Percentiles rank a stretch among this genome's conserved stretches.
Conservation (phyloP, 352 stramenopile species). For the Pythium plurisporium region DNA sequence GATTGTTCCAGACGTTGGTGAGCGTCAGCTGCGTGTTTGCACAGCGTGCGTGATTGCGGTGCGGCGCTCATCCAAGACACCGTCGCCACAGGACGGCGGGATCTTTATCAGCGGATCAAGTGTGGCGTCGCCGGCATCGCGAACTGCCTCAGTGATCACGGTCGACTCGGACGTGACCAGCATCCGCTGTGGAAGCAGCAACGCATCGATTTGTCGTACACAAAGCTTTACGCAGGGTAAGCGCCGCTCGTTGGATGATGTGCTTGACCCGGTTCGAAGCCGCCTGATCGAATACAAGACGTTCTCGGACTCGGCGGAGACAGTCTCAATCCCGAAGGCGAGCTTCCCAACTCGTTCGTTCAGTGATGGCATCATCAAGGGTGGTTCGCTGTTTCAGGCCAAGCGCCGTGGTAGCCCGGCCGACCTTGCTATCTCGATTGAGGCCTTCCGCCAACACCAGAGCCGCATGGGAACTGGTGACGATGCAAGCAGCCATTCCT, state of each 20-base stretch:
- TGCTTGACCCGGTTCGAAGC: slow-evolving; percentile 67
- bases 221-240: slow-evolving; percentile 51
- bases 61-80: slow-evolving; percentile 47
- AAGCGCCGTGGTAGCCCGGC: slow-evolving; percentile 66
- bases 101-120: neutral
- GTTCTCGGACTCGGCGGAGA: slow-evolving; percentile 45
- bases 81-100: slow-evolving; percentile 12
- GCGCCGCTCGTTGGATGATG: slow-evolving; percentile 67
- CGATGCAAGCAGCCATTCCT: slow-evolving; percentile 21
- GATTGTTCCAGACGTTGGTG: slow-evolving; percentile 63
- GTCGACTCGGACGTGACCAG: slow-evolving; percentile 21
- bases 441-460: slow-evolving; percentile 69
- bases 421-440: slow-evolving; percentile 69
- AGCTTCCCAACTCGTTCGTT: slow-evolving; percentile 69
- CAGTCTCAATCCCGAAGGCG: slow-evolving; percentile 43
- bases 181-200: slow-evolving; percentile 12
- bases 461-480: slow-evolving; percentile 52
- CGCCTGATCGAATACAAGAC: slow-evolving; percentile 83
- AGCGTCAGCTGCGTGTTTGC: slow-evolving; percentile 73
- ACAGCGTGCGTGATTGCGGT: slow-evolving; percentile 73
- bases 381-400: slow-evolving; percentile 51
- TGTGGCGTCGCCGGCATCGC: slow-evolving; percentile 10
- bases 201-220: slow-evolving; percentile 13
- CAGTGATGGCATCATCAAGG: slow-evolving; percentile 65
- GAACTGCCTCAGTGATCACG: neutral